phyloP scores from a whole-genome alignment of 306 rosid genomes.

The Quercus cerris region DNA sequence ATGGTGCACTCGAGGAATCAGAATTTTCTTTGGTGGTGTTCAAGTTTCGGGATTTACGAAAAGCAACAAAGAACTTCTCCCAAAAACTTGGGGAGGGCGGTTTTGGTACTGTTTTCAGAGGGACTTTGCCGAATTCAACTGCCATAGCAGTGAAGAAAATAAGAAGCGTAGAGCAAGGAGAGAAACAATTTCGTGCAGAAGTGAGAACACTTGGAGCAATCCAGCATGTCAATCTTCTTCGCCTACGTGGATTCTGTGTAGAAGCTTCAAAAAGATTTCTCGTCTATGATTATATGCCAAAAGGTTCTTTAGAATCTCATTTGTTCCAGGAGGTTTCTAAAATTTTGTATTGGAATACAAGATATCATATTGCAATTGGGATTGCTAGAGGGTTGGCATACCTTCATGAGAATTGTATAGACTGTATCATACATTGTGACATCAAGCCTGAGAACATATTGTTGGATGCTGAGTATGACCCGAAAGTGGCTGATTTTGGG shows the following conservation, averaged over 20 bases:
- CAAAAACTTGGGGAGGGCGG: slow-evolving; percentile 26
- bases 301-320: slow-evolving; percentile 17
- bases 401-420: slow-evolving; percentile 55
- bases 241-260: slow-evolving; percentile 15
- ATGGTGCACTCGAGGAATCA: neutral
- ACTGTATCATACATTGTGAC: slow-evolving; percentile 62
- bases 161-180: slow-evolving; percentile 17
- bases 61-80: neutral
- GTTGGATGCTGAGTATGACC: slow-evolving; percentile 29
- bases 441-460: slow-evolving; percentile 69
- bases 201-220: slow-evolving; percentile 14
- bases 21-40: neutral
- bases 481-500: slow-evolving; percentile 60
- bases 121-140: slow-evolving; percentile 10
- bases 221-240: slow-evolving; percentile 24
- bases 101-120: slow-evolving; percentile 30
- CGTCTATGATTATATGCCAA: slow-evolving; percentile 14
- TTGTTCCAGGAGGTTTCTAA: slow-evolving; percentile 4
- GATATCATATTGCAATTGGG: slow-evolving; percentile 40
- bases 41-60: neutral
- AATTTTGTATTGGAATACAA: slow-evolving; percentile 20
- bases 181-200: slow-evolving; percentile 24
- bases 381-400: slow-evolving; percentile 51
- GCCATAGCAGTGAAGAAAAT: slow-evolving; percentile 32
- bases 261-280: slow-evolving; percentile 1